phyloP scores from a whole-genome alignment of 2,329 filamentous ascomycete species.

The Celoporthe dispersa region DNA sequence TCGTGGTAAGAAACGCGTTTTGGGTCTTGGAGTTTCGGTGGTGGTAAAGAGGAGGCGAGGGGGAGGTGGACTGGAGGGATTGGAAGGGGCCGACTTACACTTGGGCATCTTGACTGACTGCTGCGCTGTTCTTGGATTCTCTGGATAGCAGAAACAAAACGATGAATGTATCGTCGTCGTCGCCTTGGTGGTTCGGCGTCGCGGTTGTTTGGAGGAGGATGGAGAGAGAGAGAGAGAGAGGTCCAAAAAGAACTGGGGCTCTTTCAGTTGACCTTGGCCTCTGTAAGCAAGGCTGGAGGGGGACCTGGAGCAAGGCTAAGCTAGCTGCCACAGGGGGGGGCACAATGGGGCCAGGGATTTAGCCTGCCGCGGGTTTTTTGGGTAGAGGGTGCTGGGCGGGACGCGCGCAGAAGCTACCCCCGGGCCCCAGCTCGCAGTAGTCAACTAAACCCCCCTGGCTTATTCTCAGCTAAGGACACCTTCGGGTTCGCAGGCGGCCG shows the following conservation, averaged over 20 bases:
- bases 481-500: constrained; percentile 14
- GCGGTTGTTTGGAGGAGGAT: constrained; percentile 5
- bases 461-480: constrained; percentile 27
- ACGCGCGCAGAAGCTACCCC: background rate
- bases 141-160: background rate
- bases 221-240: no score
- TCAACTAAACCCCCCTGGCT: constrained; percentile 18
- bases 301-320: constrained; percentile 13
- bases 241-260: constrained; percentile 23
- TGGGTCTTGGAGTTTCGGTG: background rate
- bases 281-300: constrained; percentile 26
- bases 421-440: background rate
- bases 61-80: no score
- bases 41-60: background rate
- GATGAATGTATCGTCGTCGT: background rate
- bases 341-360: background rate
- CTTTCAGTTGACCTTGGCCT: background rate
- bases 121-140: constrained; percentile 14
- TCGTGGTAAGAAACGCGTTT: background rate
- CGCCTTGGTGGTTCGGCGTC: constrained; percentile 9
- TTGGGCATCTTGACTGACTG: constrained; percentile 72
- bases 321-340: background rate
- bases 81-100: constrained; percentile 63
- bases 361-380: background rate
- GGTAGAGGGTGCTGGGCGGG: background rate